Evolutionary conservation across 768 basidiomycete species (phyloP), one percentile per base, ranked within the genome.

Genomic region (Dentipellis fragilis): DNA sequence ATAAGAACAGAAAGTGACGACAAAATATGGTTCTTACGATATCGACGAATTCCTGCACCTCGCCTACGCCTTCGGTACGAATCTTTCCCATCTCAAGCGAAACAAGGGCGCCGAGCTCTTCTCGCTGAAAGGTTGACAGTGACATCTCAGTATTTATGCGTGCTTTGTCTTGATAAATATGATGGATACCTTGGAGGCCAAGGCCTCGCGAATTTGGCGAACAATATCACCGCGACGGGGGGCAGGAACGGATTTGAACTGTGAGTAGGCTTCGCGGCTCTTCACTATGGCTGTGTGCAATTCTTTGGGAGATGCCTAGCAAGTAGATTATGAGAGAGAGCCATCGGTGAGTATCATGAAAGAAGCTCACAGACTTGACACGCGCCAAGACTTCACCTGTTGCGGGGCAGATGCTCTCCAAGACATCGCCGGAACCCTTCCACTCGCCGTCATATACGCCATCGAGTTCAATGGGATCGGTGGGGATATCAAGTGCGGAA

Each of bases 11-110:
- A 10, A 39, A 19, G 36, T 36, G 50, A 52, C 12, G 35, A 19
- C 23, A 35, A 23, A 10, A 6, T 5, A 52, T 51, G 75, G 29
- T 29, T 29, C 88, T 66, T 67, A 96, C 91, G 60, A 95, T 91
- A 65, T 96, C 93, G 57, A 96, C 80, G 64, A 94, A 92, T 71
- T 95, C 93, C 66, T 94, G 91, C 11, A 97, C 92, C 72, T 96
- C 93, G 14, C 94, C 94, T 17, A 84, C 74, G 22, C 94, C 94
- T 68, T 96, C 94, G 14, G 87, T 85, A 63, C 76, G 79, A 61
- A 96, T 93, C 74, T 98, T 83, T 16, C 95, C 89, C 89, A 92
- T 90, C 68, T 91, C 89, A 12, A 93, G 76, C 42, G 89, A 86
- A 9, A 95, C 82, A 17, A 95, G 76, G 11, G 86, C 84, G 51